phyloP scores from a whole-genome alignment of 1,284 basidiomycete species.

The Coniferiporia sulphurascens region DNA sequence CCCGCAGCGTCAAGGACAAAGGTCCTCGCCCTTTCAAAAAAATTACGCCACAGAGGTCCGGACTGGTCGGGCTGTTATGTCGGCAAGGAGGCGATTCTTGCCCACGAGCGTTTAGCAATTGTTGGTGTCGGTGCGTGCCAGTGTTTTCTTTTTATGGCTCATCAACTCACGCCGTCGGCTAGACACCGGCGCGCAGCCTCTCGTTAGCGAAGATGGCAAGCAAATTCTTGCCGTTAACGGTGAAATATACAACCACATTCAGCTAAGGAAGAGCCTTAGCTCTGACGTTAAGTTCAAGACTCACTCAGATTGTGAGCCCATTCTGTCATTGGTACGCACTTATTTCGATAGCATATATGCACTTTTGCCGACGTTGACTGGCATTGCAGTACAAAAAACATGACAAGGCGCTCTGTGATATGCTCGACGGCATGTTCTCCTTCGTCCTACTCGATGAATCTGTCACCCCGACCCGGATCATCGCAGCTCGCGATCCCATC shows the following conservation, averaged over 20 bases:
- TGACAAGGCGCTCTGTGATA: slow-evolving; percentile 68
- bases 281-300: slow-evolving; percentile 85
- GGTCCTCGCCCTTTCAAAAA: slow-evolving; percentile 84
- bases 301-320: slow-evolving; percentile 98
- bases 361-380: slow-evolving; percentile 9
- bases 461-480: slow-evolving; percentile 82
- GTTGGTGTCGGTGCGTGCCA: slow-evolving; percentile 87
- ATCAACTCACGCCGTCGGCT: not conserved
- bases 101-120: slow-evolving; percentile 92
- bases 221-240: slow-evolving; percentile 93
- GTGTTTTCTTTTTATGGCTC: not conserved
- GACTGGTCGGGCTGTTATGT: slow-evolving; percentile 96
- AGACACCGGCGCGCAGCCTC: slow-evolving; percentile 98
- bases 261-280: slow-evolving; percentile 70
- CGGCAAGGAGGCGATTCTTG: slow-evolving; percentile 75
- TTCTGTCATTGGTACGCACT: slow-evolving; percentile 78
- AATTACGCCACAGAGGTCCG: slow-evolving; percentile 87
- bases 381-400: slow-evolving; percentile 74
- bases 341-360: not conserved
- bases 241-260: slow-evolving; percentile 98
- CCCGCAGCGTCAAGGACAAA: slow-evolving; percentile 64
- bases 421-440: slow-evolving; percentile 98
- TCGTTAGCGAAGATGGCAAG: slow-evolving; percentile 84
- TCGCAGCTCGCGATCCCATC: slow-evolving; percentile 96
- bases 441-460: slow-evolving; percentile 96